A percentile compares a stretch with the other conserved stretches of the same genome.
Evolutionary conservation across 306 rosid species (phyloP).

Genomic region (Cucumis hystrix): DNA sequence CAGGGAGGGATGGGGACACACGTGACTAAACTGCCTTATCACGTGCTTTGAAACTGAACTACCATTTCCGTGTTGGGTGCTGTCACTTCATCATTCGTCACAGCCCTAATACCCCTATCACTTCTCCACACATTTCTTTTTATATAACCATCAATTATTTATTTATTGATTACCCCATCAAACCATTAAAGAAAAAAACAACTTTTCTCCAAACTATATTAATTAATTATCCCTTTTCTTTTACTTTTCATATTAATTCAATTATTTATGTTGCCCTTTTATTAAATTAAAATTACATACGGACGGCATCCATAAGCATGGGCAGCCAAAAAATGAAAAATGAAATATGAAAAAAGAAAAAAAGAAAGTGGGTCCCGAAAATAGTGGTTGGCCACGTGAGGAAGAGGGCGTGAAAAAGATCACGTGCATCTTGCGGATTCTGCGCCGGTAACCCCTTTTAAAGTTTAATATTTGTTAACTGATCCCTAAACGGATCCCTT

Average conservation of each 20-base stretch:
- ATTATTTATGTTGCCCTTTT: no score
- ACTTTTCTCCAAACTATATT: not conserved
- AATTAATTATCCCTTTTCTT: no score
- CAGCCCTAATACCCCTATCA: not conserved
- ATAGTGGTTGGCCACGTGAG: slow-evolving; percentile 4
- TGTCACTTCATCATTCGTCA: not conserved
- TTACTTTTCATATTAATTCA: no score
- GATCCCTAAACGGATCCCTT: slow-evolving; percentile 77
- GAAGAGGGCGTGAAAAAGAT: not conserved
- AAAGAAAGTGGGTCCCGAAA: not conserved
- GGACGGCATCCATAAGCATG: not conserved
- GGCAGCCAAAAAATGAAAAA: no score
- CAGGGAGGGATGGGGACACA: slow-evolving; percentile 1
- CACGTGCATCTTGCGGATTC: slow-evolving; percentile 1
- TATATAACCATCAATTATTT: not conserved
- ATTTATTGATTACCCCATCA: not conserved
- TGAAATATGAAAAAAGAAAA: no score
- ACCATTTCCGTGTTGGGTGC: not conserved
- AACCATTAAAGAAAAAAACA: not conserved
- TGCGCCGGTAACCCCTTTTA: not conserved
- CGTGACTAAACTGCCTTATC: not conserved
- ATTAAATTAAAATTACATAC: no score
- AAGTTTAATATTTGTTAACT: slow-evolving; percentile 45
- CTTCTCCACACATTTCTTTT: not conserved
- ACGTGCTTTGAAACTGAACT: not conserved